Conservation (phyloP, 805 yeast species). For the Hanseniaspora mollemarum region DNA sequence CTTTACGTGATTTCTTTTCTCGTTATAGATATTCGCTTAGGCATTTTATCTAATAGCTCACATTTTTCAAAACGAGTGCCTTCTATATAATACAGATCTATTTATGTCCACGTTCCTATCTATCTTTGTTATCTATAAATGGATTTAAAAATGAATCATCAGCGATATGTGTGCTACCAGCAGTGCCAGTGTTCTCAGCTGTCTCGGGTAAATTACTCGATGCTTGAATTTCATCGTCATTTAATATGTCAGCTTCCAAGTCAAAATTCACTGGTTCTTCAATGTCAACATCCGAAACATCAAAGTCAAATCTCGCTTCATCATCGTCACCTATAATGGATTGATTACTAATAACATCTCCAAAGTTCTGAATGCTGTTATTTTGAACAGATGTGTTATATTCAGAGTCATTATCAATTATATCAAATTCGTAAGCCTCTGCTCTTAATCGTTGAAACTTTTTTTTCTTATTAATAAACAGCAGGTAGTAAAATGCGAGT, state of each 20-base stretch:
- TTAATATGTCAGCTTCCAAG: background rate
- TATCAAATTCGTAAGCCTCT: slow-evolving; percentile 65
- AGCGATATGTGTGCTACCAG: no score
- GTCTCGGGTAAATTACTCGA: no score
- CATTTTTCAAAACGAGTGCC: no score
- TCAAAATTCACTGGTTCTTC: background rate
- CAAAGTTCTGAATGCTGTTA: background rate
- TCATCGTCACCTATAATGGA: background rate
- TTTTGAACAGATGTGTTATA: background rate
- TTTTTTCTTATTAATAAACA: slow-evolving; percentile 34
- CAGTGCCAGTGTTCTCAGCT: no score
- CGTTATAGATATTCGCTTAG: no score
- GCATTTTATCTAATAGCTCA: no score
- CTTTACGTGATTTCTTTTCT: no score
- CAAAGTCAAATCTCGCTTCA: background rate
- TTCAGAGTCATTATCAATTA: slow-evolving; percentile 52
- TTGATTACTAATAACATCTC: background rate
- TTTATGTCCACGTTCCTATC: no score
- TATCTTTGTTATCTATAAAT: no score
- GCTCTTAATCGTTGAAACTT: slow-evolving; percentile 48
- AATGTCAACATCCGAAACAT: background rate
- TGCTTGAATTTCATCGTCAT: background rate
- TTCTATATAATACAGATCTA: no score
- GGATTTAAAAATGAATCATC: no score
- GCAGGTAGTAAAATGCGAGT: slow-evolving; percentile 36